Conservation (phyloP, 176 grass and related monocot species). For the Areca catechu region DNA sequence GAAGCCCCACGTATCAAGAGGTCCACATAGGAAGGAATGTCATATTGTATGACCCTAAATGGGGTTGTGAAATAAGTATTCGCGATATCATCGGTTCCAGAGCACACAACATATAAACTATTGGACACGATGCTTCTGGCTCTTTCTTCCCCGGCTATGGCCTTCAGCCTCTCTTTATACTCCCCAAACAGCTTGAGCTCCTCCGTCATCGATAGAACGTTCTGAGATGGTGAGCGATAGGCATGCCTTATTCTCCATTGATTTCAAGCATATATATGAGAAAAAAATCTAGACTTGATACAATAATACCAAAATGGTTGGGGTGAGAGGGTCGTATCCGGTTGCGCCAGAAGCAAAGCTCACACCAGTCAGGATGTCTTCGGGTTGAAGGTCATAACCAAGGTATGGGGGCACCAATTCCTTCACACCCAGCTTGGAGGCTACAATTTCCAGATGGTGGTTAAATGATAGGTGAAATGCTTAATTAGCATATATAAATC, state of each 20-base stretch:
- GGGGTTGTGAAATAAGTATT: constrained; percentile 82
- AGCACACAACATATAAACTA: constrained; percentile 51
- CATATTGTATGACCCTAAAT: constrained; percentile 38
- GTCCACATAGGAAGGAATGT: constrained; percentile 68
- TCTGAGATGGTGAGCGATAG: constrained; percentile 13
- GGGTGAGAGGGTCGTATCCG: constrained; percentile 49
- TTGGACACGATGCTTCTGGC: constrained; percentile 28
- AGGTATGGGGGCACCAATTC: constrained; percentile 29
- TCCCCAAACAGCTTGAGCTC: constrained; percentile 57
- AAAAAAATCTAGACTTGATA: no score
- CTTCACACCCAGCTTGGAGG: no score
- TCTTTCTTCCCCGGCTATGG: constrained; percentile 39
- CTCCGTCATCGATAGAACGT: constrained; percentile 49
- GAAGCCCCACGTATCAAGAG: constrained; percentile 40
- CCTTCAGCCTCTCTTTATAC: constrained; percentile 45
- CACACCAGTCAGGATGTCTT: constrained; percentile 49
- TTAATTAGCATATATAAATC: no score
- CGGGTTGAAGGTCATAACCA: constrained; percentile 11
- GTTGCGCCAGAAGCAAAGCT: constrained; percentile 42
- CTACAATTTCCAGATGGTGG: no score
- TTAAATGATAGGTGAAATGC: no score
- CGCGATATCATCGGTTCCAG: constrained; percentile 62
- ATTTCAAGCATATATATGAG: no score
- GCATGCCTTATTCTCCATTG: no score
- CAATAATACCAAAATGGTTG: not conserved